A percentile compares a stretch with the other conserved stretches of the same genome.
phyloP scores from a whole-genome alignment of 495 filamentous ascomycete genomes.

The Penicilliopsis zonata region DNA sequence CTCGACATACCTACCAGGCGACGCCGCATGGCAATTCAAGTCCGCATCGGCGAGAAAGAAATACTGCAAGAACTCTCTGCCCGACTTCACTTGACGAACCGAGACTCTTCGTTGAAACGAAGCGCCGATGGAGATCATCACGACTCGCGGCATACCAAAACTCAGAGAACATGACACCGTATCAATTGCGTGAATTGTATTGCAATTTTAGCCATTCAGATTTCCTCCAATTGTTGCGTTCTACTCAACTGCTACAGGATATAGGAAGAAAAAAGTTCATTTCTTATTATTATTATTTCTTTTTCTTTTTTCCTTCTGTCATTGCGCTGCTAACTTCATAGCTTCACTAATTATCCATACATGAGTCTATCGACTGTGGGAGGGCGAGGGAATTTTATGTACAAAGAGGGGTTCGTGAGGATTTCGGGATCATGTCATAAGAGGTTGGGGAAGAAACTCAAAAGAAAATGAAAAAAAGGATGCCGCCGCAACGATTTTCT shows the following conservation, averaged over 20 bases:
- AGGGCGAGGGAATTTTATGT: conserved; percentile 23
- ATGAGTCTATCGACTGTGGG: conserved; percentile 15
- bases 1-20: conserved; percentile 22
- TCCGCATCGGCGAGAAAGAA: conserved; percentile 71
- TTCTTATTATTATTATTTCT: conserved; percentile 20
- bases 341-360: conserved; percentile 30
- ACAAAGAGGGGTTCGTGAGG: conserved; percentile 29
- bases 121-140: conserved; percentile 16
- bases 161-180: conserved; percentile 23
- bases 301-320: conserved; percentile 18
- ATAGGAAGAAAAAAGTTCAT: conserved; percentile 13
- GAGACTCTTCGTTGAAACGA: conserved; percentile 13
- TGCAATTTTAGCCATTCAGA: too few relatives aligned
- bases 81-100: conserved; percentile 4
- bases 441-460: too few relatives aligned
- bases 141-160: conserved; percentile 25
- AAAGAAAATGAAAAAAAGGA: too few relatives aligned
- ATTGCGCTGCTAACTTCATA: conserved; percentile 29
- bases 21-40: conserved; percentile 56
- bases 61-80: conserved; percentile 41
- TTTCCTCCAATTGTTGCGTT: too few relatives aligned
- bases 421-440: conserved; percentile 10
- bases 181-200: conserved; percentile 1
- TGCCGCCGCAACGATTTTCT: conserved; percentile 10
- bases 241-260: too few relatives aligned